Evolutionary conservation across 805 yeast genomes (phyloP), one percentile per base, ranked within the genome.

Genomic region (Wickerhamiella bombiphila): DNA sequence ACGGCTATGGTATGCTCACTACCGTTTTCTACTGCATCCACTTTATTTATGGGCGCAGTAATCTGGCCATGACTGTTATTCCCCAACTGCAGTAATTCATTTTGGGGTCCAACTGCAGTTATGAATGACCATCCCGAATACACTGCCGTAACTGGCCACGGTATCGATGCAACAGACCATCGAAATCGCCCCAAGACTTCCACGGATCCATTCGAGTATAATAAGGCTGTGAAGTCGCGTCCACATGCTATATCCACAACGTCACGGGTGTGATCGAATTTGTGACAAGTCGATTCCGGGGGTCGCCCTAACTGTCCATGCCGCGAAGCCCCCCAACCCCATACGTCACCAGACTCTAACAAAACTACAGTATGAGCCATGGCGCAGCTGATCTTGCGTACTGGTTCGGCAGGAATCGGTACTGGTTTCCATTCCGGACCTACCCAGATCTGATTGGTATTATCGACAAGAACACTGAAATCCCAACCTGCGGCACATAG

Each of bases 401-500:
- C 72, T 0, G 58, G 54, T 0, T 94, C 94, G 4, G 42, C 25
- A 0, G 33, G 33, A 17, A 30, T 30, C 22, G 13, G 33, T 13
- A 19, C 33, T 22, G 14, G 13, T 15, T 16, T 14, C 6, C 22
- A 17, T 6, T 5, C 9, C 18, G 15, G 8, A 16, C 18, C 16
- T 0, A 64, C 58, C 49, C 56, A 72, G 0, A 83, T 49, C 4
- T 56, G 56, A 37, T 65, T 60, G 0, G 53, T 35, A 0, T 29
- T 38, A 31, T 64, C 60, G 0, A 76, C 65, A 3, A 79, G 55
- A 0, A 79, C 56, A 0, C 79, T 65, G 48, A 63, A 80, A 42
- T 76, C 88, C 93, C 93, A 88, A 0, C 95, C 94, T 30, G 88
- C 76, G 3, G 74, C 62, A 1, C 72, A 65, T 38, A 65, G 61